phyloP scores from a whole-genome alignment of 441 rosid genomes.

The Daphne laureola region DNA sequence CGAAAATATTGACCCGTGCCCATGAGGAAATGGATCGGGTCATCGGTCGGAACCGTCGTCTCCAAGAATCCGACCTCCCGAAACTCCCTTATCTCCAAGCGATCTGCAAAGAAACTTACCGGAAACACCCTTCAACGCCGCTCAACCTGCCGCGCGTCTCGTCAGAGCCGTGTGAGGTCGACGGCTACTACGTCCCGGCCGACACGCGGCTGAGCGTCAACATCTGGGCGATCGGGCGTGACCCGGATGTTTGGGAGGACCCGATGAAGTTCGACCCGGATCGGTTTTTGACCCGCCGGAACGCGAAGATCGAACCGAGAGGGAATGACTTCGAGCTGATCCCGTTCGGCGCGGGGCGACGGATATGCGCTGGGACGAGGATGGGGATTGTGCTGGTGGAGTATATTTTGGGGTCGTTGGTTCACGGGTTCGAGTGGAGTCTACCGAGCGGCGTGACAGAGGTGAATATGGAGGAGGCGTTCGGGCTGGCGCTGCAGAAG shows the following conservation, averaged over 20 bases:
- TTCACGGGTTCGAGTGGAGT: slow-evolving; percentile 54
- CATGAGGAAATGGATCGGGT: slow-evolving; percentile 59
- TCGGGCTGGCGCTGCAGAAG: slow-evolving; percentile 58
- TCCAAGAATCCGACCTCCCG: slow-evolving; percentile 36
- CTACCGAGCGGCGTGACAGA: slow-evolving; percentile 21
- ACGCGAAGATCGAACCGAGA: slow-evolving; percentile 32
- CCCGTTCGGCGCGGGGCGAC: slow-evolving; percentile 49
- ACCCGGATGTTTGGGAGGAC: slow-evolving; percentile 42
- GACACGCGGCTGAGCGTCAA: slow-evolving; percentile 40
- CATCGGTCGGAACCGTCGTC: slow-evolving; percentile 41
- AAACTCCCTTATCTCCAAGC: slow-evolving; percentile 44
- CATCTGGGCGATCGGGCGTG: slow-evolving; percentile 61
- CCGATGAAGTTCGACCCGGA: slow-evolving; percentile 36
- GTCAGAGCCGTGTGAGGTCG: slow-evolving; percentile 33
- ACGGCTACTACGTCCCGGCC: slow-evolving; percentile 50
- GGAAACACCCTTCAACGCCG: slow-evolving; percentile 63
- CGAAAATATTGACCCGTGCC: slow-evolving; percentile 29
- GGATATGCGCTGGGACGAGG: slow-evolving; percentile 56
- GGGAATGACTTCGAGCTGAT: slow-evolving; percentile 54
- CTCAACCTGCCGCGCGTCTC: slow-evolving; percentile 50
- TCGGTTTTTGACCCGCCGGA: slow-evolving; percentile 26
- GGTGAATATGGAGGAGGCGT: slow-evolving; percentile 50
- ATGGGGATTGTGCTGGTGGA: slow-evolving; percentile 54
- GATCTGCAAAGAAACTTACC: slow-evolving; percentile 41
- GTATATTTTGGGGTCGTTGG: slow-evolving; percentile 43